Evolutionary conservation across 75 land plant species (phyloP), one percentile per base, ranked within the genome.

Genomic region (Ceratopteris richardii): DNA sequence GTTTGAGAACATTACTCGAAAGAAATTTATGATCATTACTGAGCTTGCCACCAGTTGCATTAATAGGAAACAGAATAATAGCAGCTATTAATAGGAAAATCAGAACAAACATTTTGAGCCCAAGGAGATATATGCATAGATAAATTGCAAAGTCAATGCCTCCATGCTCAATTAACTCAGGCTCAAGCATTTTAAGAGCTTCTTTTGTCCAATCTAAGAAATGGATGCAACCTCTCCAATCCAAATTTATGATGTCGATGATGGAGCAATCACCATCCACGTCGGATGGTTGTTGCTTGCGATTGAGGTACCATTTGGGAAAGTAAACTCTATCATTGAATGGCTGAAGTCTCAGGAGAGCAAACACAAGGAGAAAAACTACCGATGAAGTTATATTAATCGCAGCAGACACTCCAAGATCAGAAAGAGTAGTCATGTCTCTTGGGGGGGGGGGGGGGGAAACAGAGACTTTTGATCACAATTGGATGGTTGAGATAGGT

Each of bases 91-190:
- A 58, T 9, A 82, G 17, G 37, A 75, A 46, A 40, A 94, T 20
- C 0, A 96, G 99, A 1, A 84, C 80, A 78, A 94, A 94, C n/a
- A 90, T 71, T 63, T 86, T 94, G 60, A 94, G 72, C 30, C 98
- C 98, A 57, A 93, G 82, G 56, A 93, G 73, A 55, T 83, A 94
- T 55, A 94, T 94, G 53, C 90, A 71, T 44, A 94, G 77, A 54
- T 65, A 83, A 1, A 79, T 81, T 46, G 80, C 98, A 44, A 96
- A 83, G 55, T 94, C 98, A 22, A 94, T 75, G 3, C 98, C 96
- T n/a, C 96, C 98, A 51, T 94, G 98, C 24, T 89, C 79, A 53
- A 89, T 82, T 9, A 94, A 71, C 65, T 83, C 86, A 16, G 65
- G 56, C 47, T 94, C 83, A 16, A 80, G 81, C 91, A 89, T 94